Percentiles rank a stretch among this genome's conserved stretches.
Conservation (phyloP, 2,329 filamentous ascomycete genomes). For the Colletotrichum siamense region DNA sequence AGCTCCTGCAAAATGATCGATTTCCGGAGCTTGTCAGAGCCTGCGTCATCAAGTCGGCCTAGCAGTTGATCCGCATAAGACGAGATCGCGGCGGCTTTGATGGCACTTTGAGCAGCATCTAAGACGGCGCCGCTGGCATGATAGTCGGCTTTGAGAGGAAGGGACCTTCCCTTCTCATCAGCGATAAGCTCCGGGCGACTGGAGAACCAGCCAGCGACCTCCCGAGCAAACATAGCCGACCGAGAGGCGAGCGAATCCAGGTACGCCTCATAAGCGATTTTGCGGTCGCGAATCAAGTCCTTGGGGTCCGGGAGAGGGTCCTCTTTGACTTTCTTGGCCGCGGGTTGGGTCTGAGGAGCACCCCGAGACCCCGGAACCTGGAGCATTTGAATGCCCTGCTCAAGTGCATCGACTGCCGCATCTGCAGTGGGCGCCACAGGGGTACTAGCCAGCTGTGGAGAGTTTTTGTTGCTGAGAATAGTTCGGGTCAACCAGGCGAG, state of each 20-base stretch:
- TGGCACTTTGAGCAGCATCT: conserved; percentile 40
- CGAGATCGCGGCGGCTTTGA: conserved; percentile 45
- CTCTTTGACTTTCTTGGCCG: conserved; percentile 9
- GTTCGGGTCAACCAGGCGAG: background rate
- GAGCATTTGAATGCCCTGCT: conserved; percentile 32
- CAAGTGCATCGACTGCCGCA: conserved; percentile 27
- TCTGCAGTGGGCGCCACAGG: conserved; percentile 29
- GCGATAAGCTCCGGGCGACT: conserved; percentile 45
- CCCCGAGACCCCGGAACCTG: too few relatives aligned
- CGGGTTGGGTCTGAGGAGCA: background rate
- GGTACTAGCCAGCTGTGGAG: conserved; percentile 27
- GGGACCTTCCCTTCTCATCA: conserved; percentile 47
- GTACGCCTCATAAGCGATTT: conserved; percentile 35
- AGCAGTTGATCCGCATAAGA: conserved; percentile 43
- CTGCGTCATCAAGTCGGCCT: conserved; percentile 30
- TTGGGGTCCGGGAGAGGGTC: conserved; percentile 37
- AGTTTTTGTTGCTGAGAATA: background rate
- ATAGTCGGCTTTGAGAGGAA: conserved; percentile 43
- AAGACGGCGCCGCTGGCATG: conserved; percentile 47
- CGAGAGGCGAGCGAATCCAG: conserved; percentile 37
- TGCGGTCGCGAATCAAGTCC: conserved; percentile 36
- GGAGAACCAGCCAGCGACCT: conserved; percentile 42
- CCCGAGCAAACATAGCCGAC: conserved; percentile 34
- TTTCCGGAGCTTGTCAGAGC: conserved; percentile 32
- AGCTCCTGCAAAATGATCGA: conserved; percentile 49